Evolutionary conservation across 106 monocot species (phyloP).

Genomic region (Dendrobium chrysotoxum): DNA sequence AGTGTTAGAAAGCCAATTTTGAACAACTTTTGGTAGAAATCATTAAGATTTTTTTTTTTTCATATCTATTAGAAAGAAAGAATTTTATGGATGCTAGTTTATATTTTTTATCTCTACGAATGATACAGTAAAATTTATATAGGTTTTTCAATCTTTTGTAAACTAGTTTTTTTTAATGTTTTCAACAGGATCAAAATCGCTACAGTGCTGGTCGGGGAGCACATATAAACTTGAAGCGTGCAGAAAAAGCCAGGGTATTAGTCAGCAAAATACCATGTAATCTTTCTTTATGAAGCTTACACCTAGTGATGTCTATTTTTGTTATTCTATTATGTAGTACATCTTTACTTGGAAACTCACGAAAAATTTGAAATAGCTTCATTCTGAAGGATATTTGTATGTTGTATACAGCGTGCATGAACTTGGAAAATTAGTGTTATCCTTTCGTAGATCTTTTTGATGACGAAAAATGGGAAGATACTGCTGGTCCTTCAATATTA

Average conservation of each 20-base stretch:
- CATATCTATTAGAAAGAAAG: too few species aligned
- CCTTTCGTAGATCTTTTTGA: not conserved
- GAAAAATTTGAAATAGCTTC: not conserved
- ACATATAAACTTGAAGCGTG: constrained; percentile 88
- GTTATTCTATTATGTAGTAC: not conserved
- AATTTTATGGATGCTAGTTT: not conserved
- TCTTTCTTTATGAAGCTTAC: not conserved
- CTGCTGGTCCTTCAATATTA: not conserved
- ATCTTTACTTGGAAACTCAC: not conserved
- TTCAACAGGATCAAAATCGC: constrained; percentile 79
- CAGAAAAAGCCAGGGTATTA: constrained; percentile 74
- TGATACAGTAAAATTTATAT: not conserved
- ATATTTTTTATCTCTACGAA: not conserved
- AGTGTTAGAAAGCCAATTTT: too few species aligned
- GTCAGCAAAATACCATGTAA: constrained; percentile 80
- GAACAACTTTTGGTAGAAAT: too few species aligned
- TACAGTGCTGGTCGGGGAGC: constrained; percentile 83
- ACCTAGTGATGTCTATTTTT: not conserved
- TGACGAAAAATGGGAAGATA: not conserved
- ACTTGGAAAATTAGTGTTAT: not conserved
- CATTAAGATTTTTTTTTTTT: too few species aligned
- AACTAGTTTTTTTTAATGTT: not conserved
- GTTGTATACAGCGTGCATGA: not conserved
- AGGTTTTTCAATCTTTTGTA: not conserved
- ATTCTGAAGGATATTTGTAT: not conserved